Conservation (phyloP, 2,329 filamentous ascomycete genomes). For the Paracoccidioides lutzii region DNA sequence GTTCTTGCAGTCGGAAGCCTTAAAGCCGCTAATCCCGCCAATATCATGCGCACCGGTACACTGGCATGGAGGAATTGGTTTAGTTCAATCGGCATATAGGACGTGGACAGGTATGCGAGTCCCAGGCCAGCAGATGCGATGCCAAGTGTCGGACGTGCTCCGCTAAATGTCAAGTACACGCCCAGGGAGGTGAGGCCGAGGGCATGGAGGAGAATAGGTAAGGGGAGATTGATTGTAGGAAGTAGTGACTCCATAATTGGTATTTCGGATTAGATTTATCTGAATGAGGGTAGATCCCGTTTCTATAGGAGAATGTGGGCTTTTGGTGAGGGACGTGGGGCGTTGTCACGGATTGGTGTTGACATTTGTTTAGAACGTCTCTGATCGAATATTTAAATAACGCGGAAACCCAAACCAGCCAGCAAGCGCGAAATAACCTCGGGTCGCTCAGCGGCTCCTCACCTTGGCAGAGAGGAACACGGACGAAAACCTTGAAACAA, state of each 20-base stretch:
- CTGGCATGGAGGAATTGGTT: constrained; percentile 4
- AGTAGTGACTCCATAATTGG: constrained; percentile 1
- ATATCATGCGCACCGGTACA: neutral
- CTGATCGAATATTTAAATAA: neutral
- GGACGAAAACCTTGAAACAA: neutral
- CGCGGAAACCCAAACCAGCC: no score
- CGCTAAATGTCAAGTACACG: neutral
- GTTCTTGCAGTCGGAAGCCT: neutral
- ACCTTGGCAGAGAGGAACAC: neutral
- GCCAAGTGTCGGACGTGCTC: neutral
- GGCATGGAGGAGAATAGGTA: constrained; percentile 3
- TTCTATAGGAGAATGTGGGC: neutral
- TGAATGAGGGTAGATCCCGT: neutral
- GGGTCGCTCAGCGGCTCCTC: neutral
- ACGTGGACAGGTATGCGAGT: neutral
- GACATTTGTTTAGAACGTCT: no score
- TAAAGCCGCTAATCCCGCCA: neutral
- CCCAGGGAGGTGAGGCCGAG: neutral
- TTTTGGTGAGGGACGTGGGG: no score
- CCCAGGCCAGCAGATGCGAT: constrained; percentile 1
- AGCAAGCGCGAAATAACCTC: no score
- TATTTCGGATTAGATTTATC: neutral
- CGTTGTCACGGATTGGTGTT: no score
- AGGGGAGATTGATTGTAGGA: constrained; percentile 1
- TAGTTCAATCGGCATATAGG: constrained; percentile 2